These are phyloP conservation scores for Fomitopsis palustris DNA, from an alignment of 1,284 basidiomycete species.

Conservation along the genomic window DNA sequence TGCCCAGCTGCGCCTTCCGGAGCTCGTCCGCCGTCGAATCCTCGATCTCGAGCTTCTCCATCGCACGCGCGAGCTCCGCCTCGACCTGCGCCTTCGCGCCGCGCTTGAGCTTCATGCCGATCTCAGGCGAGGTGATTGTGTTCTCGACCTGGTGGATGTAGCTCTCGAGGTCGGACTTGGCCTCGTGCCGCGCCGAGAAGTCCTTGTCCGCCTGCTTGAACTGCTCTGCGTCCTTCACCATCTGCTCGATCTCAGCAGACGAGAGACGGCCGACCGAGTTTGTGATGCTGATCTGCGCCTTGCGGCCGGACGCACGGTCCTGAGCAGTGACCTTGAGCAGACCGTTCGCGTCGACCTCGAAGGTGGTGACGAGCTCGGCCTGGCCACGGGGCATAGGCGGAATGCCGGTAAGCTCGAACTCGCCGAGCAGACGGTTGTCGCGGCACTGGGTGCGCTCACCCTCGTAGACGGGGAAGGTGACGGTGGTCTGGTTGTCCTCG, in stretches of 20 bases:
- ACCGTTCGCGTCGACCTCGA: slow-evolving; percentile 98
- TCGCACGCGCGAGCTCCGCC: slow-evolving; percentile 91
- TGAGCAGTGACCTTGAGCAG: slow-evolving; percentile 92
- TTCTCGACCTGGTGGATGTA: slow-evolving; percentile 94
- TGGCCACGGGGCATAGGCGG: slow-evolving; percentile 96
- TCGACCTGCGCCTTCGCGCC: slow-evolving; percentile 92
- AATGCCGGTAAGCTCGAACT: slow-evolving; percentile 95
- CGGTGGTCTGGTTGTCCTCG: slow-evolving; percentile 97
- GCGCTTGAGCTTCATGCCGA: slow-evolving; percentile 96
- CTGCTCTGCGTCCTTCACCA: slow-evolving; percentile 98
- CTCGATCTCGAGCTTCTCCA: slow-evolving; percentile 96
- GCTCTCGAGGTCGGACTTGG: slow-evolving; percentile 93
- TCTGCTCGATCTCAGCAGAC: slow-evolving; percentile 92
- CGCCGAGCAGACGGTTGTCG: slow-evolving; percentile 94
- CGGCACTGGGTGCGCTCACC: slow-evolving; percentile 97
- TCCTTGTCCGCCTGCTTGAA: slow-evolving; percentile 97
- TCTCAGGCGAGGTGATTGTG: slow-evolving; percentile 91
- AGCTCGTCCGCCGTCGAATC: slow-evolving; percentile 90
- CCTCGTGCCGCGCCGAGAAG: slow-evolving; percentile 93
- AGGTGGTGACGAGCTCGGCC: slow-evolving; percentile 94
- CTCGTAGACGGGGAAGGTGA: slow-evolving; percentile 99
- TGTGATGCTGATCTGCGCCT: slow-evolving; percentile 94
- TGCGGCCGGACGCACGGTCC: slow-evolving; percentile 94
- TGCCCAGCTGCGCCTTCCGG: slow-evolving; percentile 87
- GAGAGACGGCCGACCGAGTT: slow-evolving; percentile 97